Evolutionary conservation across 176 grass and related monocot species (phyloP).

Genomic region (Aegilops sharonensis): DNA sequence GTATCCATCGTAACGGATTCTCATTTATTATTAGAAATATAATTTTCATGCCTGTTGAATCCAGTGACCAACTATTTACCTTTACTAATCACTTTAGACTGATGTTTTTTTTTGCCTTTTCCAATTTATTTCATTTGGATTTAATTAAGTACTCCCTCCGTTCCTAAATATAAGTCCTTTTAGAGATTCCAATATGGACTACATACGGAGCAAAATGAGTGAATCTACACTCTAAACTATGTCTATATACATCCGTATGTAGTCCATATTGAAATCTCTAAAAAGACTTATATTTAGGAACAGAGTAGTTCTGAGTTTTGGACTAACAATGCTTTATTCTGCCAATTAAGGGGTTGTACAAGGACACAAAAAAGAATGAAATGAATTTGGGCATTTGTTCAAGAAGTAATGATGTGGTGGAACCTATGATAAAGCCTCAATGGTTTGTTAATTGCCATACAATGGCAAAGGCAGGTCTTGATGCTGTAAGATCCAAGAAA

Average conservation of each 20-base stretch:
- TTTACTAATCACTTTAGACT: background rate
- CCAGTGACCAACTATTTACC: background rate
- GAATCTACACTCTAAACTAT: too few relatives aligned
- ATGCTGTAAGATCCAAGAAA: constrained; percentile 74
- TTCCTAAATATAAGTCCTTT: too few relatives aligned
- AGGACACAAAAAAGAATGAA: constrained; percentile 82
- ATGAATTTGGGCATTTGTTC: constrained; percentile 90
- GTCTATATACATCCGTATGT: too few relatives aligned
- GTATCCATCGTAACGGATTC: background rate
- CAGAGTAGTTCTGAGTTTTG: background rate
- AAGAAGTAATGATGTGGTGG: constrained; percentile 76
- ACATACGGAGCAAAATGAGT: too few relatives aligned
- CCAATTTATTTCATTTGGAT: background rate
- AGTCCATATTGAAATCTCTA: too few relatives aligned
- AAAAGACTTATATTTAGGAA: too few relatives aligned
- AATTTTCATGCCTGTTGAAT: background rate
- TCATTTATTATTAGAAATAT: background rate
- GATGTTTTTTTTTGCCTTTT: background rate
- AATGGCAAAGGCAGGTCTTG: constrained; percentile 74
- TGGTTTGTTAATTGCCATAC: constrained; percentile 84
- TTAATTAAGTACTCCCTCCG: background rate
- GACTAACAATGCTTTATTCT: constrained; percentile 20
- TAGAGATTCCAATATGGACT: too few relatives aligned
- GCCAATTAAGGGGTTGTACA: constrained; percentile 62
- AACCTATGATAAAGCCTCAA: constrained; percentile 84